Evolutionary conservation across 192 early-diverging fungal species (phyloP), one percentile per base, ranked within the genome.

Genomic region (Lunasporangiospora selenospora): DNA sequence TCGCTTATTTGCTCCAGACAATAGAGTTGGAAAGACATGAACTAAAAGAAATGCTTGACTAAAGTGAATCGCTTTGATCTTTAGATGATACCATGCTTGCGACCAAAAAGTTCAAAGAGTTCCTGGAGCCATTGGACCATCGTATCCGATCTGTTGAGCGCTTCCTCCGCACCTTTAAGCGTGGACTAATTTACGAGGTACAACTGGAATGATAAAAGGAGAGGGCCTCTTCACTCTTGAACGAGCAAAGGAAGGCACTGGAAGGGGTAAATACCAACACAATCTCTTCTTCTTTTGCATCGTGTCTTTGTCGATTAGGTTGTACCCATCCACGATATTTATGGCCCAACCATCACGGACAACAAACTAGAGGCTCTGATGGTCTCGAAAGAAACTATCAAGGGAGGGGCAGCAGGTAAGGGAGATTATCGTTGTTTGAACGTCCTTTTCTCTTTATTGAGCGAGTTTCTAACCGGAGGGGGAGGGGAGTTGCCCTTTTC

Each of bases 341-440:
- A 86, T 66, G 97, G 97, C 0, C 97, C 97, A 1, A 95, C 94
- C 0, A 80, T 84, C 4, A 84, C 81, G 0, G 92, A 93, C 32
- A 51, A 85, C 0, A 76, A 86, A 1, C 82, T 99, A 16, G 80
- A 90, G 40, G 92, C 89, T 2, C 69, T 99, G 27, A 92, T 95
- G 10, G 90, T 90, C 21, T 94, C 92, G 10, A 77, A 81, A 23
- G 97, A 99, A 58, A 97, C 97, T 0, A 45, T 84, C 36, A 55
- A 71, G 16, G 93, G 91, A n/a, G 92, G 90, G 19, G 75, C 80
- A 47, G 77, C 82, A 42, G 90, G 92, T 93, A 82, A 16, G 64
- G 43, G 7, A 19, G 18, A 16, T 32, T 5, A 34, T 11, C 27
- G 2, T 50, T 15, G 59, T n/a, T 49, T 46, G 11, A n/a, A 15